Base-by-base conservation (phyloP, 257 asterid species). In the Buddleja alternifolia region DNA sequence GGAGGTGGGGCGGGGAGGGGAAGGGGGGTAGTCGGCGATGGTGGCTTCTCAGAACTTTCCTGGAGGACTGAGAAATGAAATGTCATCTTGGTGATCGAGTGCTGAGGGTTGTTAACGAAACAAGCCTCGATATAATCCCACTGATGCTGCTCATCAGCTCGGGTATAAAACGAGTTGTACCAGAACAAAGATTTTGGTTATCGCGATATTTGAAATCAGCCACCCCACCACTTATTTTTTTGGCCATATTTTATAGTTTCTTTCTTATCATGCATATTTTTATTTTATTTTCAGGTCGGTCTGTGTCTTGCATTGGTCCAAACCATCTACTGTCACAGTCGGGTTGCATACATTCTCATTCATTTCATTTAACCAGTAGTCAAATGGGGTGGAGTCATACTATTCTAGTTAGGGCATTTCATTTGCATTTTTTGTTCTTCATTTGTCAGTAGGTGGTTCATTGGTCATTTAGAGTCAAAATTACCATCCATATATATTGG, bases 261-360 rank as follows among this genome's bases (percentile, higher is more conserved):
- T 45, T 72, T 68, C 37, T 64, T 37, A 67, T 59, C 45, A 67
- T 60, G 75, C 78, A 75, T 75, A 21, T 48, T 69, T 24, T 77
- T n/a, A n/a, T 48, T 53, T 16, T 51, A 54, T 40, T 70, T 69
- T 63, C 44, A 74, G 80, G 81, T 80, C 67, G 63, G 77, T 82
- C 80, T 37, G 59, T 66, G 75, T 80, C 75, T 81, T 72, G 86
- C 84, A 83, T 81, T 56, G 77, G 77, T 77, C 74, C 70, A 73
- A 64, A 67, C 75, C 77, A 72, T 73, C 53, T 64, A 47, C 67
- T 60, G 68, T 74, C 64, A 67, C 60, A 73, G 68, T 75, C 70
- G 40, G 46, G 42, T 76, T 77, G 86, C 89, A 75, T 84, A 80
- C 78, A 77, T n/a, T 75, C 75, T 69, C 86, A 74, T 78, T 75